Conservation (phyloP, 2,329 filamentous ascomycete species). For the Metarhizium robertsii region DNA sequence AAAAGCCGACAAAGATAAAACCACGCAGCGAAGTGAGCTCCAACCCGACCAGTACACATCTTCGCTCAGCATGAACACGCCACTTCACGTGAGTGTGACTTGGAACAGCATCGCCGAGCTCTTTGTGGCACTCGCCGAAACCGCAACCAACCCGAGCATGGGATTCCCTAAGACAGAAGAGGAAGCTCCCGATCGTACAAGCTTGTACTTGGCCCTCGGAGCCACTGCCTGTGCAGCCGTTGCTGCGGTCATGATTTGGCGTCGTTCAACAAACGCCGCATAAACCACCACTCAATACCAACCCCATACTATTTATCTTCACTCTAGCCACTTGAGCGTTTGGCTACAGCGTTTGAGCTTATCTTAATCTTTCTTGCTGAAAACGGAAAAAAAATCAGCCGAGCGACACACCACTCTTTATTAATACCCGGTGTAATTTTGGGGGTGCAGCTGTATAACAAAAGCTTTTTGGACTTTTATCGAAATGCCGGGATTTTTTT, state of each 20-base stretch:
- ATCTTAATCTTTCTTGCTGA: background rate
- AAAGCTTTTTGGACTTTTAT: background rate
- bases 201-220: slow-evolving; percentile 75
- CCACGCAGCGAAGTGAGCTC: slow-evolving; percentile 82
- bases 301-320: background rate
- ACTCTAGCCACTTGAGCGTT: background rate
- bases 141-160: slow-evolving; percentile 78
- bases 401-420: slow-evolving; percentile 3
- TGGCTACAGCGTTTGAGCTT: background rate
- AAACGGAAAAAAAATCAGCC: background rate
- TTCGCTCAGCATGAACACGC: slow-evolving; percentile 76
- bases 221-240: slow-evolving; percentile 57
- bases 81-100: slow-evolving; percentile 86
- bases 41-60: slow-evolving; percentile 91
- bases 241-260: slow-evolving; percentile 58
- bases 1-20: slow-evolving; percentile 93
- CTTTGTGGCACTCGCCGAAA: slow-evolving; percentile 85
- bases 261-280: slow-evolving; percentile 41
- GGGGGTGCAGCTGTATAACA: background rate
- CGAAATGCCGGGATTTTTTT: background rate
- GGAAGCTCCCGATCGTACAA: slow-evolving; percentile 72
- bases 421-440: background rate
- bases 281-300: slow-evolving; percentile 10
- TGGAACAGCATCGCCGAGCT: slow-evolving; percentile 93
- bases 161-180: slow-evolving; percentile 88